Conservation (phyloP, 257 asterid genomes). For the Nicotiana attenuata region DNA sequence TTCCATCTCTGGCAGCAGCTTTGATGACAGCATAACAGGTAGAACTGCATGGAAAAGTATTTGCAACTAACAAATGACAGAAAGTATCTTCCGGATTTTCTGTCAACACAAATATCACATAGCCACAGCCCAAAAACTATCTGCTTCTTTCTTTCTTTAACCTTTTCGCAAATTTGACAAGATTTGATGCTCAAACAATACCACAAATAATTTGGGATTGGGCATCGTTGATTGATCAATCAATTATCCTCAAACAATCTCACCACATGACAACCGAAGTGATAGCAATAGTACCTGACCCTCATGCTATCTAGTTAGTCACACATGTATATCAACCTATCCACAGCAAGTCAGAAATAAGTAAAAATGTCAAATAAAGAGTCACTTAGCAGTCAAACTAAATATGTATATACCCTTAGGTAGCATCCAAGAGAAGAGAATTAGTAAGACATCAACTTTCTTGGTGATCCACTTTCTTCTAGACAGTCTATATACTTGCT, state of each 20-base stretch:
- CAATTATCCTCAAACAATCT: neutral
- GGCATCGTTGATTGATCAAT: neutral
- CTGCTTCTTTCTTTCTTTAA: neutral
- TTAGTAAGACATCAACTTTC: neutral
- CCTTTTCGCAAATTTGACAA: neutral
- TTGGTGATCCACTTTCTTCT: neutral
- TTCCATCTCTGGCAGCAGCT: constrained; percentile 97
- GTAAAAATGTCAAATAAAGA: neutral
- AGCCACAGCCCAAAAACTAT: neutral
- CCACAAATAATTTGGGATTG: neutral
- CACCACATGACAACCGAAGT: neutral
- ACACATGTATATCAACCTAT: neutral
- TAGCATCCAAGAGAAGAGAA: constrained; percentile 3
- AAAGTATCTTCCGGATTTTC: neutral
- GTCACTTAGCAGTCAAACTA: neutral
- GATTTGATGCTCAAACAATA: constrained; percentile 7
- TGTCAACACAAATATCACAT: neutral
- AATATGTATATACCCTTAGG: constrained; percentile 1
- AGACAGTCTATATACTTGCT: neutral
- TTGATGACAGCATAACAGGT: constrained; percentile 97
- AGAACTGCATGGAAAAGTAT: constrained; percentile 48
- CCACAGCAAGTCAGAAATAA: neutral
- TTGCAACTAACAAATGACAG: neutral
- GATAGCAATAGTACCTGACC: neutral
- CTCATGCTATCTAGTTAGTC: neutral